Evolutionary conservation across 2,329 filamentous ascomycete species (phyloP).

Genomic region (Acephala macrosclerotiorum): DNA sequence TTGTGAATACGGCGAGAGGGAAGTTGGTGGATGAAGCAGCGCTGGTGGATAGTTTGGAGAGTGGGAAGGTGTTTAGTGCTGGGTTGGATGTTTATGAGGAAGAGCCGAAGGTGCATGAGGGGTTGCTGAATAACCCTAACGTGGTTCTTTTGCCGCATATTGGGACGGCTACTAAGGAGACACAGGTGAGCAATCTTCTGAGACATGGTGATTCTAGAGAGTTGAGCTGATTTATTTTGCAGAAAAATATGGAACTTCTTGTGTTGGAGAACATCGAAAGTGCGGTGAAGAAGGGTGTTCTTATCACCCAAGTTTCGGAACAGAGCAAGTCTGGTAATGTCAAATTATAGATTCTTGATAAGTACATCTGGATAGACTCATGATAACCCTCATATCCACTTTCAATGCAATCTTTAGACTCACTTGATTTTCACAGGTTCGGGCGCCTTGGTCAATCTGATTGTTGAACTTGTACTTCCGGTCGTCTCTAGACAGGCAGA

Average conservation of each 20-base stretch:
- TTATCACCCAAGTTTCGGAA: constrained; percentile 75
- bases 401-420: no score
- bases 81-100: constrained; percentile 85
- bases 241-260: constrained; percentile 75
- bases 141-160: constrained; percentile 83
- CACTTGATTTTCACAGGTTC: no score
- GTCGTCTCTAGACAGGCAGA: no score
- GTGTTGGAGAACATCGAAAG: constrained; percentile 72
- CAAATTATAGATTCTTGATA: constrained; percentile 13
- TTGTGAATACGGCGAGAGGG: constrained; percentile 83
- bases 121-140: constrained; percentile 72
- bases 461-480: no score
- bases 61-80: constrained; percentile 68
- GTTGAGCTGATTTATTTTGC: constrained; percentile 28
- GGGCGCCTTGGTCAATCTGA: no score
- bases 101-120: constrained; percentile 77
- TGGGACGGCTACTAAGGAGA: constrained; percentile 79
- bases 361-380: background rate
- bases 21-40: constrained; percentile 82
- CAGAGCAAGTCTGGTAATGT: constrained; percentile 52
- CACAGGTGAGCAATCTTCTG: constrained; percentile 35
- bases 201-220: background rate
- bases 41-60: constrained; percentile 76
- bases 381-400: no score
- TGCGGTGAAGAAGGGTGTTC: constrained; percentile 64